Conservation (phyloP, 2,329 filamentous ascomycete genomes). For the Chrysoporthe deuterocubensis region DNA sequence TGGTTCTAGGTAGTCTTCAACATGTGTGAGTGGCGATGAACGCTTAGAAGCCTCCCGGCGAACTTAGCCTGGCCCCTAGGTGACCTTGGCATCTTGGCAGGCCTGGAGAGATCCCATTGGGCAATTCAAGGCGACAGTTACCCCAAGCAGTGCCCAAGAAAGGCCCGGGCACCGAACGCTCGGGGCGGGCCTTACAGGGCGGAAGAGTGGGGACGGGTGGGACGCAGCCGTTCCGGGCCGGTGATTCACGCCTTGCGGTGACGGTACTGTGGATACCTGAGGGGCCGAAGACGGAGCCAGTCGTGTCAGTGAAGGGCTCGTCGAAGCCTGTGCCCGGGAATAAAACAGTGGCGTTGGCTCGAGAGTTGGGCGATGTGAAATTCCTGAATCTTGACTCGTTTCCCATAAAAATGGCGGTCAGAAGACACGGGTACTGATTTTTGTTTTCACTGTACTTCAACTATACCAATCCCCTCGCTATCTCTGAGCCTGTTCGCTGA, state of each 20-base stretch:
- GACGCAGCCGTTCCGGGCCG: conserved; percentile 10
- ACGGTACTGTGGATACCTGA: conserved; percentile 11
- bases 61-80: no score
- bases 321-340: conserved; percentile 5
- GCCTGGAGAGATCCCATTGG: not conserved
- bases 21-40: no score
- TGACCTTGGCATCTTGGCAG: no score
- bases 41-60: no score
- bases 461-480: not conserved
- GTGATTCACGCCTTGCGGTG: conserved; percentile 2
- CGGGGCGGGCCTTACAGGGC: not conserved
- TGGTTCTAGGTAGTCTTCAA: no score
- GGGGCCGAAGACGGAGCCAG: conserved; percentile 18
- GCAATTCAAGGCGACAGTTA: not conserved
- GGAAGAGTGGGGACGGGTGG: not conserved
- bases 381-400: conserved; percentile 9
- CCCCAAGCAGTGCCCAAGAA: not conserved
- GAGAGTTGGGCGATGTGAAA: conserved; percentile 4
- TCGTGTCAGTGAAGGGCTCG: not conserved
- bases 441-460: not conserved
- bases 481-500: not conserved
- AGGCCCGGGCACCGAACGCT: not conserved
- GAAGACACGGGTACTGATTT: not conserved
- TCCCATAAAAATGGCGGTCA: not conserved
- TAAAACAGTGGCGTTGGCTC: conserved; percentile 1